Conservation (phyloP, 495 filamentous ascomycete species). For the Daldinia caldariorum region DNA sequence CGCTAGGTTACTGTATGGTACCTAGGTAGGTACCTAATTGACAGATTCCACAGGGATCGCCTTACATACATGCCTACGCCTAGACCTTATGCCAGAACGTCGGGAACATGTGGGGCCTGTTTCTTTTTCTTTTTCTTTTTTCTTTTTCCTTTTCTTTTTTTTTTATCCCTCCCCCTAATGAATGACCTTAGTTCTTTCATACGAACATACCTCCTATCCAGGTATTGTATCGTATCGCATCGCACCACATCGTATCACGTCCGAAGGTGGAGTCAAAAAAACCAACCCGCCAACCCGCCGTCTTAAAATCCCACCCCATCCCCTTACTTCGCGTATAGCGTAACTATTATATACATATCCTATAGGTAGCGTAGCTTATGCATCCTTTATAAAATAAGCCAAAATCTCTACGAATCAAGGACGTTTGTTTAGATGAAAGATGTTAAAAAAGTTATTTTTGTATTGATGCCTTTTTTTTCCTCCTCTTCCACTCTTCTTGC, state of each 20-base stretch:
- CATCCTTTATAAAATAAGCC: not conserved
- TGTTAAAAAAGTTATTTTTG: slow-evolving; percentile 2
- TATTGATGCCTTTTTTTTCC: not conserved
- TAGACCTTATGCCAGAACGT: slow-evolving; percentile 19
- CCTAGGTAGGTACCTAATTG: not conserved
- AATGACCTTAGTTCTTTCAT: no score
- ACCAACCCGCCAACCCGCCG: no score
- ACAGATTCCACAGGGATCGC: slow-evolving; percentile 4
- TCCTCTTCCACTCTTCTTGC: not conserved
- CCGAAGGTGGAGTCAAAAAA: no score
- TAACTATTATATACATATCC: not conserved
- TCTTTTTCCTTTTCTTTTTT: not conserved
- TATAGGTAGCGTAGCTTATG: not conserved
- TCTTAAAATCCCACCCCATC: not conserved
- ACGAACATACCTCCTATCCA: no score
- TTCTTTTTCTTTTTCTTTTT: not conserved
- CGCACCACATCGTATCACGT: not conserved
- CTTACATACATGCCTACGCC: slow-evolving; percentile 11
- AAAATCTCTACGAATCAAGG: not conserved
- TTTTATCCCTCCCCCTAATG: not conserved
- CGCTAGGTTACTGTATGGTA: slow-evolving; percentile 41
- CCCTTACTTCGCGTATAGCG: not conserved
- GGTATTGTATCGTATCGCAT: not conserved
- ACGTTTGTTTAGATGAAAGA: not conserved
- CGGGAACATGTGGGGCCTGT: slow-evolving; percentile 6